phyloP scores from a whole-genome alignment of 305 asterid genomes.

The Solanum hybrid region DNA sequence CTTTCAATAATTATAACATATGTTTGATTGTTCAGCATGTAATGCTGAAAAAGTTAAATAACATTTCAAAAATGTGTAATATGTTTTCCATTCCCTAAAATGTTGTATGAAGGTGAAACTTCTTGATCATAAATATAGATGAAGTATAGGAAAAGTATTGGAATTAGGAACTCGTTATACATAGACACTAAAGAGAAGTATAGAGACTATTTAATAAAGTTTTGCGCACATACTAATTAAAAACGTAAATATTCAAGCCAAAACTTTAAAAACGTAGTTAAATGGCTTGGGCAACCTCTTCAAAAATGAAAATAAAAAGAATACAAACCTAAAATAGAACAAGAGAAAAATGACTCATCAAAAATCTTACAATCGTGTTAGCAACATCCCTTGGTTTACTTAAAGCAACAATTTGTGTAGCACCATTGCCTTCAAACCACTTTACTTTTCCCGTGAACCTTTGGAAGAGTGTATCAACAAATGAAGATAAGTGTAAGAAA shows the following conservation, averaged over 20 bases:
- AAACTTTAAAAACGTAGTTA: neutral
- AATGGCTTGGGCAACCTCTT: neutral
- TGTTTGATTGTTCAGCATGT: neutral
- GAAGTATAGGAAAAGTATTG: conserved; percentile 2
- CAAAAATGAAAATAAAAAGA: neutral
- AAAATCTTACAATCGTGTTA: neutral
- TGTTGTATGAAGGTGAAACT: neutral
- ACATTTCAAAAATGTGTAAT: no score
- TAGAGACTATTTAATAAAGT: neutral
- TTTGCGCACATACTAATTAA: neutral
- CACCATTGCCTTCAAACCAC: neutral
- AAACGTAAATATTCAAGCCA: neutral
- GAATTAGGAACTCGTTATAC: neutral
- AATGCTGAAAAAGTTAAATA: no score
- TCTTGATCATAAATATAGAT: neutral
- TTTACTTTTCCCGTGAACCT: neutral
- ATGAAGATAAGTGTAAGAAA: neutral
- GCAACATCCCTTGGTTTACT: neutral
- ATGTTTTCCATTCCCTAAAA: no score
- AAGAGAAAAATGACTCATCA: neutral
- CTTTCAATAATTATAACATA: neutral
- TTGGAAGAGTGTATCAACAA: neutral
- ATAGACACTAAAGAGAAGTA: neutral
- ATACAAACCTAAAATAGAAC: neutral
- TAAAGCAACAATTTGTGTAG: neutral